Evolutionary conservation across 768 basidiomycete genomes (phyloP).

Genomic region (Xerocomellus amylosporus): DNA sequence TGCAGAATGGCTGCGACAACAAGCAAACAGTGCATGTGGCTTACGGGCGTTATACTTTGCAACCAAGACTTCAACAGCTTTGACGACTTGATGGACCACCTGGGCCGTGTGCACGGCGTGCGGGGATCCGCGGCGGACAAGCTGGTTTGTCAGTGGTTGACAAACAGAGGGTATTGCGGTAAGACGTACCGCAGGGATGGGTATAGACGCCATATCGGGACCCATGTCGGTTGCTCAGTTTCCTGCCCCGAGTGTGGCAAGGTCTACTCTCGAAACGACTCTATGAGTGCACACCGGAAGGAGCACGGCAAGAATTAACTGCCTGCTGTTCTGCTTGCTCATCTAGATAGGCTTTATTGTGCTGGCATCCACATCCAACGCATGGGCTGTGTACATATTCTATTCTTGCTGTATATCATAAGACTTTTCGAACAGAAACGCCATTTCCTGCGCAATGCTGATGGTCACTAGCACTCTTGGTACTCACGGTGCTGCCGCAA

Average conservation of each 20-base stretch:
- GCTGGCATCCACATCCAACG: not conserved
- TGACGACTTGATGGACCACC: slow-evolving; percentile 5
- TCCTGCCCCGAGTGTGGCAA: not conserved
- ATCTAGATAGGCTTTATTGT: too few species aligned
- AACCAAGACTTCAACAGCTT: not conserved
- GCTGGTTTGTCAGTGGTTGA: slow-evolving; percentile 7
- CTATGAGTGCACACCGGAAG: not conserved
- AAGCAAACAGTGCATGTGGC: slow-evolving; percentile 7
- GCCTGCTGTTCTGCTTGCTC: not conserved
- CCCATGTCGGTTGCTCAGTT: not conserved
- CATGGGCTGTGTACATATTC: not conserved
- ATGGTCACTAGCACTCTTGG: not conserved
- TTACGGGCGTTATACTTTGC: not conserved
- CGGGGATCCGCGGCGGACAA: not conserved
- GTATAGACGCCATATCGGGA: slow-evolving; percentile 4
- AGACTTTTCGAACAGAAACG: not conserved
- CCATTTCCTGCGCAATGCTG: not conserved
- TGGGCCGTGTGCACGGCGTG: not conserved
- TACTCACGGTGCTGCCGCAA: not conserved
- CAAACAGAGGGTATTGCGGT: not conserved
- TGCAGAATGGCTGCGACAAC: not conserved
- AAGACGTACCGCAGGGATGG: not conserved
- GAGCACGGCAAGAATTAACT: not conserved
- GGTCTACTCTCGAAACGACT: not conserved
- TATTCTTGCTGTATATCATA: not conserved